A percentile compares a stretch with the other conserved stretches of the same genome.
phyloP scores from a whole-genome alignment of 495 filamentous ascomycete species.

The Penicillium bialowiezense region DNA sequence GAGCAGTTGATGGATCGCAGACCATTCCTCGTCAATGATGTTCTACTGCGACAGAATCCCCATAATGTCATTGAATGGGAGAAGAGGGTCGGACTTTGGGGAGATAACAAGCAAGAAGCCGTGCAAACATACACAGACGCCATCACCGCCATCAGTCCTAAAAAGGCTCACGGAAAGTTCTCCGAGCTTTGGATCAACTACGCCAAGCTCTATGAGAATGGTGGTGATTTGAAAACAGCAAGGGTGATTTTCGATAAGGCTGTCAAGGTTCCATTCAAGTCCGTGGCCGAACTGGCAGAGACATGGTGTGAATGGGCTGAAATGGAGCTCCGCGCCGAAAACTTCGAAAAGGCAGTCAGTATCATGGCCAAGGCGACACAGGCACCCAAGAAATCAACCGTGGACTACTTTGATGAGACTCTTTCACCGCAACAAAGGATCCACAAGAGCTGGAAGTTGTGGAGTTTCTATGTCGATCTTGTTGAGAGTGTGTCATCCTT shows the following conservation, averaged over 20 bases:
- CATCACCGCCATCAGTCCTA: constrained; percentile 87
- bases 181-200: constrained; percentile 97
- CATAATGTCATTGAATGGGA: constrained; percentile 98
- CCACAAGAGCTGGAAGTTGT: constrained; percentile 99
- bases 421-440: constrained; percentile 93
- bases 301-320: constrained; percentile 99
- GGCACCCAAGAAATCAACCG: constrained; percentile 88
- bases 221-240: constrained; percentile 80
- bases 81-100: constrained; percentile 92
- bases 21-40: constrained; percentile 96
- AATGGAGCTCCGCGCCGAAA: constrained; percentile 92
- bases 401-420: constrained; percentile 97
- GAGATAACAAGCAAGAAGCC: constrained; percentile 84
- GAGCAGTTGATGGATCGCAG: constrained; percentile 97
- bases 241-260: constrained; percentile 96
- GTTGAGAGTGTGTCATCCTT: constrained; percentile 90
- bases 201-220: constrained; percentile 94
- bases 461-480: constrained; percentile 99
- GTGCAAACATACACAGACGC: constrained; percentile 95
- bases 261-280: constrained; percentile 95
- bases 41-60: constrained; percentile 90
- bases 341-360: constrained; percentile 89
- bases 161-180: constrained; percentile 91
- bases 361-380: constrained; percentile 98
- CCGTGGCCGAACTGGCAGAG: constrained; percentile 90